Evolutionary conservation across 1,139 yeast genomes (phyloP), one percentile per base, ranked within the genome.

Genomic region (Insectozyma bohioensis): DNA sequence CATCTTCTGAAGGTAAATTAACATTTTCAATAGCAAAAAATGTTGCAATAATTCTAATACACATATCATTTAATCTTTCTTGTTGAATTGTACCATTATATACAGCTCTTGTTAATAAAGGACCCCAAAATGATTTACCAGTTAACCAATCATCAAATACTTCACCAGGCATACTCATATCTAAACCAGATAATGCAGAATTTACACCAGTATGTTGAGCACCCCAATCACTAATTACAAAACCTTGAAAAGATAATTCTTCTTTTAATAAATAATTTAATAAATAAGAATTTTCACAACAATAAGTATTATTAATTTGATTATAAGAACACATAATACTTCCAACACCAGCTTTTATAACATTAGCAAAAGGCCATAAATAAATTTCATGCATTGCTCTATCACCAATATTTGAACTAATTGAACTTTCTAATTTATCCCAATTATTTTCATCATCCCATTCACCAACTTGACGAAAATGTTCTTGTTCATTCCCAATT

Each of bases 141-240:
- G 75, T 63, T 23, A 72, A 57, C 75, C 78, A 72, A 33, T 67
- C 74, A 36, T 71, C 72, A 41, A 67, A 67, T 1, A 70, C 60
- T 38, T 75, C 79, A 18, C 83, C 84, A 0, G 85, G 85, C 85
- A 80, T 78, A 5, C 73, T 63, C 82, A 80, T 76, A 54, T 80
- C 85, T 26, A 77, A 56, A 1, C 86, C 86, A 2, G 83, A 71
- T 18, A 75, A 54, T 1, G 76, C 78, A 1, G 81, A 67, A 34
- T 67, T 65, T 5, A 78, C 75, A 6, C 85, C 85, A 12, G 74
- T 54, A 41, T 73, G 78, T 40, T 73, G 78, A 4, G 81, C 85
- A 16, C 77, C 78, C 84, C 85, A 78, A 48, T 79, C 85, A 20
- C 81, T 70, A 36, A 78, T 70, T 5, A 80, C 80, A 51, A 77